These are phyloP conservation scores for Cladosporium sp. DNA, from an alignment of 2,329 filamentous ascomycete genomes.

Conservation along the genomic window DNA sequence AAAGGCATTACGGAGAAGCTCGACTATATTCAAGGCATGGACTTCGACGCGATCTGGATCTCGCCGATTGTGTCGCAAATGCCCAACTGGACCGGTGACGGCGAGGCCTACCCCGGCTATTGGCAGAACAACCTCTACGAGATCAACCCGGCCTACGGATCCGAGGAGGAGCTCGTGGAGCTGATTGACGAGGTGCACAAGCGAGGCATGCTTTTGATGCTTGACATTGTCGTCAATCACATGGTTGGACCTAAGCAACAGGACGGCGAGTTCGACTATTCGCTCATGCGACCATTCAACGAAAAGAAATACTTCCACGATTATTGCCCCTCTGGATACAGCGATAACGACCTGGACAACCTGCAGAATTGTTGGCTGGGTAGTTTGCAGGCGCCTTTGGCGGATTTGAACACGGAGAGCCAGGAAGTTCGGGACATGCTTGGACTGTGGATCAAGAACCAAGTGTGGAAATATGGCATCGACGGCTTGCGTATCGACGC, in stretches of 20 bases:
- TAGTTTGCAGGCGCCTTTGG: constrained; percentile 37
- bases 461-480: constrained; percentile 35
- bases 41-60: constrained; percentile 30
- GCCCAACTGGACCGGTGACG: constrained; percentile 28
- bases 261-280: constrained; percentile 14
- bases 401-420: constrained; percentile 40
- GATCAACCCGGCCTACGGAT: constrained; percentile 41
- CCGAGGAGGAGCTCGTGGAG: constrained; percentile 34
- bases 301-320: constrained; percentile 38
- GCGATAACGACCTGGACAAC: constrained; percentile 28
- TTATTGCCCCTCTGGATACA: constrained; percentile 50
- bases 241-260: constrained; percentile 21
- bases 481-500: constrained; percentile 32
- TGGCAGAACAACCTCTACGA: constrained; percentile 38
- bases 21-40: constrained; percentile 40
- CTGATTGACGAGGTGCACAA: constrained; percentile 36
- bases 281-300: constrained; percentile 31
- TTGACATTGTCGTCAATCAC: constrained; percentile 42
- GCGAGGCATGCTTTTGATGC: constrained; percentile 41
- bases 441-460: constrained; percentile 31
- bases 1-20: constrained; percentile 32
- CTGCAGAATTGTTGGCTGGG: constrained; percentile 42
- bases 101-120: constrained; percentile 38
- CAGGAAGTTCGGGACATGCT: constrained; percentile 31
- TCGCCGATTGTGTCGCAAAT: constrained; percentile 29